Evolutionary conservation across 768 basidiomycete genomes (phyloP).

Genomic region (Macrolepiota albuminosa): DNA sequence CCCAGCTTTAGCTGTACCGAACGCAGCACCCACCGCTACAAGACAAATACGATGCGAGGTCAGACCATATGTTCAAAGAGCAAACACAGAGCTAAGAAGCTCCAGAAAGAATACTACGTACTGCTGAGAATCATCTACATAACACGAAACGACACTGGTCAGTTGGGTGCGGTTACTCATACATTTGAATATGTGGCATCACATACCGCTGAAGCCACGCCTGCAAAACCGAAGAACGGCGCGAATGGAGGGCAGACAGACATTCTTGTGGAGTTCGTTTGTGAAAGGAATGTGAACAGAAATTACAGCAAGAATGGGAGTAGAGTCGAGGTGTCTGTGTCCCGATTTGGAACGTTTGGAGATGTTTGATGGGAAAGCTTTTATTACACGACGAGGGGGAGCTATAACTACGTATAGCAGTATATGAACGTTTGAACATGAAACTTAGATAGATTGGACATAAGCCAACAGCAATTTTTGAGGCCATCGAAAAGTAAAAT

Average conservation of each 20-base stretch:
- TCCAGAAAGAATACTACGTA: constrained; percentile 36
- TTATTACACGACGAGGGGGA: not conserved
- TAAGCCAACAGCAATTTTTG: not conserved
- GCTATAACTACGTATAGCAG: not conserved
- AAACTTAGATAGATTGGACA: not conserved
- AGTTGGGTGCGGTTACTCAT: not conserved
- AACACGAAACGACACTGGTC: not conserved
- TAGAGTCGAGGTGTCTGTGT: not conserved
- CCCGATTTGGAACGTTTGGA: constrained; percentile 1
- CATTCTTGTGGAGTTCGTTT: constrained; percentile 28
- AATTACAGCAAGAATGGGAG: not conserved
- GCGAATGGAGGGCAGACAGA: constrained; percentile 87
- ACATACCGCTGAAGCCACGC: constrained; percentile 89
- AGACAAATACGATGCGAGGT: constrained; percentile 4
- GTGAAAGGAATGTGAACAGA: not conserved
- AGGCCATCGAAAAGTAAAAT: not conserved
- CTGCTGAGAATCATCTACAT: constrained; percentile 92
- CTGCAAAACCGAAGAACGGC: constrained; percentile 97
- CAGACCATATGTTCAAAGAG: not conserved
- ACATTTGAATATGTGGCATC: not conserved
- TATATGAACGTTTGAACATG: not conserved
- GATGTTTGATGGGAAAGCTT: not conserved
- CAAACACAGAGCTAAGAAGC: not conserved
- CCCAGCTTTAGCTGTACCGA: constrained; percentile 94
- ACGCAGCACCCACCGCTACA: constrained; percentile 88